Evolutionary conservation across 805 yeast species (phyloP).

Genomic region (Lachancea fermentati): DNA sequence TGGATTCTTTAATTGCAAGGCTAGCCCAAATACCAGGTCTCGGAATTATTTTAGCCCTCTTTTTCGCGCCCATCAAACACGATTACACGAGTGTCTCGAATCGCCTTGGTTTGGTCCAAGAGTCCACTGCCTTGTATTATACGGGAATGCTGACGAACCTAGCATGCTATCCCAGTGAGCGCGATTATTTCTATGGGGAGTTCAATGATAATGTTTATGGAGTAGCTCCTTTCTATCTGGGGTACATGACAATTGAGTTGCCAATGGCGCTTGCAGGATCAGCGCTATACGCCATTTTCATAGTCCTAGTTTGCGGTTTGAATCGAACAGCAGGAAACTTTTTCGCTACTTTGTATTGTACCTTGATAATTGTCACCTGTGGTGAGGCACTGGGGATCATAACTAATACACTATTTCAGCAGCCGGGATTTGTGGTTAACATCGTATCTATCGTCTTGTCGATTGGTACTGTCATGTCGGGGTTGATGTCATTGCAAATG

Average conservation of each 20-base stretch:
- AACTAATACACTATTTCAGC: conserved; percentile 65
- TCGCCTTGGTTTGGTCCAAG: conserved; percentile 72
- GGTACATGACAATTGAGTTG: conserved; percentile 30
- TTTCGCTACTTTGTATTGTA: conserved; percentile 54
- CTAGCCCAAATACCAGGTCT: conserved; percentile 57
- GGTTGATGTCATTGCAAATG: conserved; percentile 75
- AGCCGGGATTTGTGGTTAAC: conserved; percentile 77
- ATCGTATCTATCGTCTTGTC: conserved; percentile 60
- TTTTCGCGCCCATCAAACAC: conserved; percentile 54
- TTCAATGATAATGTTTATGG: conserved; percentile 68
- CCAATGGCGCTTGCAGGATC: conserved; percentile 21
- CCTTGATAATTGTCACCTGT: conserved; percentile 53
- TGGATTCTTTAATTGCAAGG: conserved; percentile 60
- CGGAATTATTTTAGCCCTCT: conserved; percentile 61
- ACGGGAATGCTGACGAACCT: conserved; percentile 77
- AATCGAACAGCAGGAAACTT: conserved; percentile 63
- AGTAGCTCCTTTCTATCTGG: conserved; percentile 50
- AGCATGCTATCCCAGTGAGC: conserved; percentile 67
- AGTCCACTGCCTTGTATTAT: conserved; percentile 64
- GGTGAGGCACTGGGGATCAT: conserved; percentile 85
- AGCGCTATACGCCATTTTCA: conserved; percentile 45
- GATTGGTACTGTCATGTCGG: conserved; percentile 78
- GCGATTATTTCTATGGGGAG: conserved; percentile 74
- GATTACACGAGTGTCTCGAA: conserved; percentile 49
- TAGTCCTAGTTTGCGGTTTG: conserved; percentile 67